These are phyloP conservation scores for Ceratocystis cubensis DNA, from an alignment of 2,329 filamentous ascomycete species.

Conservation along the genomic window DNA sequence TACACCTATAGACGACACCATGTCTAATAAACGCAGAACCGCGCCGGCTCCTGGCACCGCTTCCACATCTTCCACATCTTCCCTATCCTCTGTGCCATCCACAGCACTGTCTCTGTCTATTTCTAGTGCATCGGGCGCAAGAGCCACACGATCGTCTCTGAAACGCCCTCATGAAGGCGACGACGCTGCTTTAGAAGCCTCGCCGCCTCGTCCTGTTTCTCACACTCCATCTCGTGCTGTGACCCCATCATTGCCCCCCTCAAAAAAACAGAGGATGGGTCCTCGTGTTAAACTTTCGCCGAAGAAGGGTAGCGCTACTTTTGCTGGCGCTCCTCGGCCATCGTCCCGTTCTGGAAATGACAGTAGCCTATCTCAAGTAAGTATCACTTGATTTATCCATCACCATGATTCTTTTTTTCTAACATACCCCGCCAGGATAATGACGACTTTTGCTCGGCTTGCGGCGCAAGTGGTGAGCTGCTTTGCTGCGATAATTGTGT, in stretches of 20 bases:
- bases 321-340: slow-evolving; percentile 54
- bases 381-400: slow-evolving; percentile 24
- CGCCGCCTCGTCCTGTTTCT: slow-evolving; percentile 39
- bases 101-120: slow-evolving; percentile 7
- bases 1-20: slow-evolving; percentile 5
- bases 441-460: slow-evolving; percentile 81
- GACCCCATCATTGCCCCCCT: slow-evolving; percentile 44
- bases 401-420: background rate
- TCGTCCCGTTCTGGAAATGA: slow-evolving; percentile 32
- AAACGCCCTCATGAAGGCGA: slow-evolving; percentile 45
- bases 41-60: slow-evolving; percentile 2
- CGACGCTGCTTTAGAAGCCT: slow-evolving; percentile 35
- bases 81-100: slow-evolving; percentile 6
- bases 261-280: slow-evolving; percentile 49
- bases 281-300: slow-evolving; percentile 61
- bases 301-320: slow-evolving; percentile 59
- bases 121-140: background rate
- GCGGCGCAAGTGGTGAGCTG: slow-evolving; percentile 69
- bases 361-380: slow-evolving; percentile 37
- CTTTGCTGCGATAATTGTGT: slow-evolving; percentile 90
- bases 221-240: slow-evolving; percentile 45
- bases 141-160: slow-evolving; percentile 30
- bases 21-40: slow-evolving; percentile 10
- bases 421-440: slow-evolving; percentile 46
- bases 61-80: slow-evolving; percentile 4